Evolutionary conservation across 139 green algal genomes (phyloP).

Genomic region (Volvox africanus): DNA sequence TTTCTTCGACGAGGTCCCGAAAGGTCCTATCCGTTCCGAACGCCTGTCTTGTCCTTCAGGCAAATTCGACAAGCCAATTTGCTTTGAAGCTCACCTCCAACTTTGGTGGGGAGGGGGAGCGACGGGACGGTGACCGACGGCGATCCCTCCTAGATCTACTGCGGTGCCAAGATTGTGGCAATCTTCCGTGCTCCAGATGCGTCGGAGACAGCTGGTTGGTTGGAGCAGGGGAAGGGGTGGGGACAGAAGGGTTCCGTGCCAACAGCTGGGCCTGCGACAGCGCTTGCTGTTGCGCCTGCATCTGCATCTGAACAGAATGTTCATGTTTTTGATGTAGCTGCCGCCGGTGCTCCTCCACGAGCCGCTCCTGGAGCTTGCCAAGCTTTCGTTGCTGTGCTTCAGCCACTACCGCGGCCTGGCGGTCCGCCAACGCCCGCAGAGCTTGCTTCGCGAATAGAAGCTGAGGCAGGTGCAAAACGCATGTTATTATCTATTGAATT

Average conservation of each 20-base stretch:
- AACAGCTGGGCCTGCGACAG: not conserved
- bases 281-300: not conserved
- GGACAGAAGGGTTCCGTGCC: not conserved
- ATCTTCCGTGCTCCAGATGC: not conserved
- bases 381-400: slow-evolving; percentile 25
- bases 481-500: not conserved
- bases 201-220: not conserved
- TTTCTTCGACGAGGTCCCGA: too few relatives aligned
- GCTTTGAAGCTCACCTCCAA: not conserved
- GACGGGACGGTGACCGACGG: not conserved
- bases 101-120: not conserved
- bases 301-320: not conserved
- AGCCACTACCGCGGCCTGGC: slow-evolving; percentile 2
- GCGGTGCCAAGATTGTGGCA: not conserved
- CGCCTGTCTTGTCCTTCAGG: too few relatives aligned
- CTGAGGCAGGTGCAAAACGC: not conserved
- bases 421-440: not conserved
- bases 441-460: slow-evolving; percentile 30
- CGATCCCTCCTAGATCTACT: not conserved
- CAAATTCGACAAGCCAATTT: too few relatives aligned
- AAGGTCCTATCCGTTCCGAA: too few relatives aligned
- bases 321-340: not conserved
- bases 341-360: slow-evolving; percentile 7
- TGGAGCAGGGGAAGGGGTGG: not conserved
- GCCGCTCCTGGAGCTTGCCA: not conserved